Evolutionary conservation across 106 monocot species (phyloP).

Genomic region (Acorus gramineus): DNA sequence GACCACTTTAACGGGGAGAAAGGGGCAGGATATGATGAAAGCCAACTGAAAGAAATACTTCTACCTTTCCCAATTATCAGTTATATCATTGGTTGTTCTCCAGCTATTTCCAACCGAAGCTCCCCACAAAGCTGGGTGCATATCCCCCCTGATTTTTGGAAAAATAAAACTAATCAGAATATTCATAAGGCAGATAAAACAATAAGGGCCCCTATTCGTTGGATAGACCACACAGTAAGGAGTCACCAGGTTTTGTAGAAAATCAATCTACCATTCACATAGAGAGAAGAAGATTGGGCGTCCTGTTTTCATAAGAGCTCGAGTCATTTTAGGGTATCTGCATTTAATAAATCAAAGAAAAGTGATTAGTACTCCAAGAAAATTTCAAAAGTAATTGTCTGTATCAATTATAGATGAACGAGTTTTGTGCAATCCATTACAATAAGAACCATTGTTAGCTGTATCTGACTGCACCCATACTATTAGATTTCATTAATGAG

Average conservation of each 20-base stretch:
- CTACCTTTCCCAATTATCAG: slow-evolving; percentile 82
- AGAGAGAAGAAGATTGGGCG: slow-evolving; percentile 79
- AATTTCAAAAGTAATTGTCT: background rate
- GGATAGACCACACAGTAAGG: background rate
- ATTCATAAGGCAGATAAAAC: background rate
- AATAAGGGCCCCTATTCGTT: background rate
- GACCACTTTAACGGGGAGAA: background rate
- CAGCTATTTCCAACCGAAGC: slow-evolving; percentile 67
- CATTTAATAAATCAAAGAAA: background rate
- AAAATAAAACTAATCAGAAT: background rate
- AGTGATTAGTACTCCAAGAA: background rate
- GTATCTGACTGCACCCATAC: no score
- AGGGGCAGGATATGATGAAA: background rate
- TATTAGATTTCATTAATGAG: no score
- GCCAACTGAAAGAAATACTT: background rate
- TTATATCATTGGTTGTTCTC: slow-evolving; percentile 89
- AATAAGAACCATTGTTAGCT: no score
- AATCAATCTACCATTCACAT: slow-evolving; percentile 74
- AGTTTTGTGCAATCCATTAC: no score
- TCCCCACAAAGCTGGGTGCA: slow-evolving; percentile 85
- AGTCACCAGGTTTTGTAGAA: background rate
- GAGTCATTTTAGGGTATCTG: slow-evolving; percentile 75
- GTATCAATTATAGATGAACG: no score
- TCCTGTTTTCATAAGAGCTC: slow-evolving; percentile 57
- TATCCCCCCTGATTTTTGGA: slow-evolving; percentile 45